Conservation (phyloP, 1,139 yeast species). For the Petasospora rhodanensis region DNA sequence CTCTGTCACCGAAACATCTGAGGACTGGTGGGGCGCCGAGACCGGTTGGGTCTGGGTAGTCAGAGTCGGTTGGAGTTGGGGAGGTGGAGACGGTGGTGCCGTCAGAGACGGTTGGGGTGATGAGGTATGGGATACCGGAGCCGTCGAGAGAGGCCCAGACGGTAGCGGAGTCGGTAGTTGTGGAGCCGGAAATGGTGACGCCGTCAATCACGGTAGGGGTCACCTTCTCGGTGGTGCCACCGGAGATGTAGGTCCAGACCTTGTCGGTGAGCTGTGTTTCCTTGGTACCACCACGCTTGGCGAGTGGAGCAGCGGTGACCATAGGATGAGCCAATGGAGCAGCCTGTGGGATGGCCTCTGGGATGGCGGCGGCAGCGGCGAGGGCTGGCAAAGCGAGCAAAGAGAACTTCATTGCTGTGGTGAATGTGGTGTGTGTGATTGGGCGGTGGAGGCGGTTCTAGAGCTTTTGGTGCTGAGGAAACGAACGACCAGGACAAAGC, state of each 20-base stretch:
- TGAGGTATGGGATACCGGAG: slow-evolving; percentile 34
- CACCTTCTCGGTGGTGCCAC: slow-evolving; percentile 26
- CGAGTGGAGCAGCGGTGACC: slow-evolving; percentile 18
- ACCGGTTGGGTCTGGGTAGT: slow-evolving; percentile 30
- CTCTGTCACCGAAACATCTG: slow-evolving; percentile 36
- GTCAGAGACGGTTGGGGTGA: slow-evolving; percentile 33
- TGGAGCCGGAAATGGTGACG: slow-evolving; percentile 37
- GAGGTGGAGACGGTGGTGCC: slow-evolving; percentile 31
- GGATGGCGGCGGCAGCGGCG: slow-evolving; percentile 23
- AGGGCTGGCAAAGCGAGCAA: slow-evolving; percentile 15
- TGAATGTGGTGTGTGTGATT: slow-evolving; percentile 2
- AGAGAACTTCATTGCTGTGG: slow-evolving; percentile 12
- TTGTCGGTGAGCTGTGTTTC: slow-evolving; percentile 26
- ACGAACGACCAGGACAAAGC: background rate
- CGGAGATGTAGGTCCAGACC: slow-evolving; percentile 35
- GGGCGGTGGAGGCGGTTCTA: background rate
- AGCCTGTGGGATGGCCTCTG: slow-evolving; percentile 19
- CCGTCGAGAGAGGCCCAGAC: slow-evolving; percentile 36
- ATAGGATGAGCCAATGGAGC: slow-evolving; percentile 17
- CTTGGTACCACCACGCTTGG: slow-evolving; percentile 26
- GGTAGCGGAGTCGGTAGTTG: slow-evolving; percentile 29
- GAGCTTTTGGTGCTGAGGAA: background rate
- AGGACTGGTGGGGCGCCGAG: slow-evolving; percentile 38
- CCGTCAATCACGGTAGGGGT: slow-evolving; percentile 38
- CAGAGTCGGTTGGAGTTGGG: slow-evolving; percentile 31